Evolutionary conservation across 2,329 filamentous ascomycete species (phyloP).

Genomic region (Alternaria postmessia): DNA sequence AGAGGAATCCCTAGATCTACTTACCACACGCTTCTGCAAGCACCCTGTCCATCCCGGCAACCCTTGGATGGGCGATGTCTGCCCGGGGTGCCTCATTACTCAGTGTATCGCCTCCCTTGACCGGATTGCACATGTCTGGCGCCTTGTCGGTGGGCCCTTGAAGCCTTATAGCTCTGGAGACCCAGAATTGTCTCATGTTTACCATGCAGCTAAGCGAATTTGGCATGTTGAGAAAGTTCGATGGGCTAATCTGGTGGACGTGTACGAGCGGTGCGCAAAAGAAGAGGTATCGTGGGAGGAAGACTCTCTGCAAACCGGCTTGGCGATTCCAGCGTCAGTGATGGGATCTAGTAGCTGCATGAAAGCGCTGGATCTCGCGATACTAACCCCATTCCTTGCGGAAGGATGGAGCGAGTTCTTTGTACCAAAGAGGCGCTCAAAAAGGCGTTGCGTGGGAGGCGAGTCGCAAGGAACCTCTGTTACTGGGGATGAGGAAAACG

Average conservation of each 20-base stretch:
- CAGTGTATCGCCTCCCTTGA: constrained; percentile 6
- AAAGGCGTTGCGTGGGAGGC: neutral
- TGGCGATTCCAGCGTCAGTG: neutral
- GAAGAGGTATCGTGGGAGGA: constrained; percentile 3
- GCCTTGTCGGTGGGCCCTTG: neutral
- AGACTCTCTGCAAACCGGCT: neutral
- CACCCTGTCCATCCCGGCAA: constrained; percentile 3
- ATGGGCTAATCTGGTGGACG: constrained; percentile 5
- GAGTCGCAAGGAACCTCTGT: neutral
- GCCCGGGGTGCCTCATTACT: constrained; percentile 3
- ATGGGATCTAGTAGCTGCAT: neutral
- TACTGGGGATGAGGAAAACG: neutral
- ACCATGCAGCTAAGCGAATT: neutral
- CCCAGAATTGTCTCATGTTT: neutral
- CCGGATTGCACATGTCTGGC: constrained; percentile 8
- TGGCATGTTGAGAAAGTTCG: constrained; percentile 7
- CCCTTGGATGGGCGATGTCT: neutral
- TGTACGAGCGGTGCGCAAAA: neutral
- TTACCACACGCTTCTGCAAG: constrained; percentile 1
- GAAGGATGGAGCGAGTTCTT: constrained; percentile 4
- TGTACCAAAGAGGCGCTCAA: neutral
- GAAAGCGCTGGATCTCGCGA: neutral
- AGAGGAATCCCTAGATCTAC: neutral
- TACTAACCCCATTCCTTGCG: neutral
- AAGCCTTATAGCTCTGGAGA: neutral